Conservation (phyloP, 2,329 filamentous ascomycete genomes). For the Claviceps cyperi region DNA sequence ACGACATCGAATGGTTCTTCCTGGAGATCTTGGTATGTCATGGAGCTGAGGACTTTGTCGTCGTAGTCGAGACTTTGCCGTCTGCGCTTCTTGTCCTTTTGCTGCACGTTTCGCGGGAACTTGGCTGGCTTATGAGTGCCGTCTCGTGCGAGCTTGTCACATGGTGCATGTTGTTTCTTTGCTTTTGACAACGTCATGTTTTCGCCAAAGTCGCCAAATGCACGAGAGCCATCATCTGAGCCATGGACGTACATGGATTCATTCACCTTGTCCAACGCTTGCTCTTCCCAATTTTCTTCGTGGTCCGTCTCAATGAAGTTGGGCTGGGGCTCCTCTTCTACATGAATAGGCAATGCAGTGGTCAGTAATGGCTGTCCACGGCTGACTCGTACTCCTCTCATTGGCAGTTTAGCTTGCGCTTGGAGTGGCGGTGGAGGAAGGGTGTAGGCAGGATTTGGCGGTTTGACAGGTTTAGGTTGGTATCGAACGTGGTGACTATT, state of each 20-base stretch:
- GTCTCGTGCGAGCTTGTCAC: conserved; percentile 10
- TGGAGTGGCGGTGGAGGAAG: conserved; percentile 9
- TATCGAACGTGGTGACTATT: conserved; percentile 9
- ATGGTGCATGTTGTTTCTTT: conserved; percentile 10
- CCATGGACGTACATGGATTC: conserved; percentile 9
- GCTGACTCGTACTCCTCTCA: conserved; percentile 17
- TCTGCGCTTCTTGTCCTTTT: conserved; percentile 25
- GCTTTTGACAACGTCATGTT: conserved; percentile 11
- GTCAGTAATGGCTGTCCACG: conserved; percentile 1
- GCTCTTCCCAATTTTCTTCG: conserved; percentile 10
- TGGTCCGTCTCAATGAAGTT: conserved; percentile 8
- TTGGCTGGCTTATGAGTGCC: conserved; percentile 12
- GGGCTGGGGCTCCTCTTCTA: background rate
- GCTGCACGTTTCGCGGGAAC: conserved; percentile 7
- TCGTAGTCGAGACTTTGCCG: conserved; percentile 39
- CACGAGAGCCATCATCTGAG: conserved; percentile 13
- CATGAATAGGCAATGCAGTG: background rate
- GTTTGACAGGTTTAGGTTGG: conserved; percentile 8
- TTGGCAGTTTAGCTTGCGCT: conserved; percentile 21
- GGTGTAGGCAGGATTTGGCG: conserved; percentile 8
- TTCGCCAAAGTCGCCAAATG: conserved; percentile 11
- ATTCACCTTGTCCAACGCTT: conserved; percentile 8
- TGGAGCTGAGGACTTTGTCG: conserved; percentile 37
- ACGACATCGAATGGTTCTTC: conserved; percentile 40
- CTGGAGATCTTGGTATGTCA: conserved; percentile 37